Evolutionary conservation across 805 yeast species (phyloP), one percentile per base, ranked within the genome.

Genomic region (Wickerhamiella occidentalis): DNA sequence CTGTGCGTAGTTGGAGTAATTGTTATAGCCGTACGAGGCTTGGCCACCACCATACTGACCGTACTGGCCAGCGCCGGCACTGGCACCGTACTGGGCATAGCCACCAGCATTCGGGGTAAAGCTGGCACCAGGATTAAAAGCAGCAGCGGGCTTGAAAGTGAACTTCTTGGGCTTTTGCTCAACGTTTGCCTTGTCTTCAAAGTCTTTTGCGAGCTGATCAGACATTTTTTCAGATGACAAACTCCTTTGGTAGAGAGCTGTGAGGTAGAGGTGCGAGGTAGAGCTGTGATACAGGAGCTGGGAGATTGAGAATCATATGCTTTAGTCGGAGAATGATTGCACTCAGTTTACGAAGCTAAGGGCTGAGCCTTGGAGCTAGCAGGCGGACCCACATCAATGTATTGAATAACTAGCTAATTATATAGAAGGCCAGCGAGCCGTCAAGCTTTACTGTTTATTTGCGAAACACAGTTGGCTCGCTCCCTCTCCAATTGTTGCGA

Each of bases 181-280:
- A 50, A 52, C 47, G 45, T 58, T 53, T 19, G 57, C 53, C 56
- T 64, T 52, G 52, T 61, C 58, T 47, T 58, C 51, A 25, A 58
- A 48, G 29, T 58, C 57, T 44, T 58, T 55, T 8, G 59, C 52
- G 51, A 58, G 36, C n/a, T 58, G 54, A 22, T 45, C 48, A 45
- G 47, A 45, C 47, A 45, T 45, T 38, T 19, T 40, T 40, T 40
- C 44, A 22, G 44, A 22, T 40, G 44, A 40, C 44, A 40, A 40
- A 40, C 9, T 21, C n/a, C n/a, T n/a, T n/a, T n/a, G n/a, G n/a
- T n/a, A n/a, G n/a, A n/a, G n/a, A n/a, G n/a, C n/a, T n/a, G n/a
- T n/a, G n/a, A n/a, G n/a, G n/a, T n/a, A n/a, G n/a, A n/a, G n/a
- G n/a, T n/a, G n/a, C n/a, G n/a, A n/a, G n/a, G n/a, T n/a, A n/a